Evolutionary conservation across 257 asterid species (phyloP).

Genomic region (Penstemon barbatus): DNA sequence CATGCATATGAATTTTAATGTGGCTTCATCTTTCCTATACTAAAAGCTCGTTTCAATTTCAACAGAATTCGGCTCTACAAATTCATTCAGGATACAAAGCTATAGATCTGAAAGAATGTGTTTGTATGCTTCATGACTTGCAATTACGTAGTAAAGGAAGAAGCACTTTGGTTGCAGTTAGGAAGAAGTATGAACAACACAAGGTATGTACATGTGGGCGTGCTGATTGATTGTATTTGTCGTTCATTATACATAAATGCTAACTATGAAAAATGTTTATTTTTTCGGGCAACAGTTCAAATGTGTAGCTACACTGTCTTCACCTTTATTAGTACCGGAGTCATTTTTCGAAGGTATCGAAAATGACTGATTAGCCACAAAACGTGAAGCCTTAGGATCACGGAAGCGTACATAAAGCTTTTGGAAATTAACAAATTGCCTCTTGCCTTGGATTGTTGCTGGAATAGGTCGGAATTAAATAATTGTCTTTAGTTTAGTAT

Average conservation of each 20-base stretch:
- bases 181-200: conserved; percentile 77
- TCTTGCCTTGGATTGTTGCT: not conserved
- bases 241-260: not conserved
- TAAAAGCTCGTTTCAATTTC: not conserved
- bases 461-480: not conserved
- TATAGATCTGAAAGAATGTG: conserved; percentile 47
- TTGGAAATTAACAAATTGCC: conserved; percentile 9
- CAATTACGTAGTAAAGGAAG: conserved; percentile 51
- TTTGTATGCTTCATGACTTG: conserved; percentile 44
- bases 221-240: not conserved
- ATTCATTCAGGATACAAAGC: conserved; percentile 43
- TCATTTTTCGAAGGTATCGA: conserved; percentile 37
- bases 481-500: not conserved
- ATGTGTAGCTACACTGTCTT: conserved; percentile 49
- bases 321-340: conserved; percentile 37
- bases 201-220: conserved; percentile 41
- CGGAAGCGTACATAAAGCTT: conserved; percentile 30
- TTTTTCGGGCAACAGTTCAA: conserved; percentile 59
- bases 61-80: conserved; percentile 39
- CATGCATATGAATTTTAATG: too few species aligned
- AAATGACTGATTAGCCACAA: not conserved
- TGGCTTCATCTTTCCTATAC: not conserved
- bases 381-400: not conserved
- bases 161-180: conserved; percentile 51
- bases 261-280: conserved; percentile 12